Evolutionary conservation across 805 yeast species (phyloP), one percentile per base, ranked within the genome.

Genomic region (Ogataea pini): DNA sequence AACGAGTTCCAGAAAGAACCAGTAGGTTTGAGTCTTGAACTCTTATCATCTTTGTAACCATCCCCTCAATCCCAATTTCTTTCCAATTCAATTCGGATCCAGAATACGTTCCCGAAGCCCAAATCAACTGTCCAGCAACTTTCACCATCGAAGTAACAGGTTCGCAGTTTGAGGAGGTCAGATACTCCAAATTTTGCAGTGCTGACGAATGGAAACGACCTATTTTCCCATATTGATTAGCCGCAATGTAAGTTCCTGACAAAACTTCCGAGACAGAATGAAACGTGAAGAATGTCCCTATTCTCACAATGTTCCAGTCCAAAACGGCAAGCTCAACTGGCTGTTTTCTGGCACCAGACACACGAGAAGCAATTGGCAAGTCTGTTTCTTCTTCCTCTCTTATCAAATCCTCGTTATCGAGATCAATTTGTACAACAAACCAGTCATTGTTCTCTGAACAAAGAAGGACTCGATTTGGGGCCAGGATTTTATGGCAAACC

Each of bases 391-490:
- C 7, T 22, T 47, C 48, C 9, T 49, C 48, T 10, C 36, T 3
- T 17, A 38, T 27, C 24, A 54, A 25, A 13, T 41, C 46, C 16
- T 39, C 38, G 13, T 45, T 41, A 3, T 20, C 24, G 7, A 49
- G 14, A 0, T 10, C 32, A 9, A 55, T n/a, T 7, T 38, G 20
- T 4, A 51, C 12, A 12, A 24, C 16, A 17, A 24, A 54, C 28
- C 47, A 39, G 13, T 44, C 51, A 2, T 53, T 54, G 32, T 10
- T 14, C 6, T 42, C 49, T 6, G 55, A 40, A 22, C 53, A 42
- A 2, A 50, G 14, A 36, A 51, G 27, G 17, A 38, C 36, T 9
- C 13, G 13, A 2, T 24, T 33, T 7, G 44, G 45, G n/a, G 44
- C 46, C 36, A 36, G 18, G 4, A 36, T n/a, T 17, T 46, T 44